phyloP scores from a whole-genome alignment of 1,139 yeast genomes.

The Candida frijolesensis region DNA sequence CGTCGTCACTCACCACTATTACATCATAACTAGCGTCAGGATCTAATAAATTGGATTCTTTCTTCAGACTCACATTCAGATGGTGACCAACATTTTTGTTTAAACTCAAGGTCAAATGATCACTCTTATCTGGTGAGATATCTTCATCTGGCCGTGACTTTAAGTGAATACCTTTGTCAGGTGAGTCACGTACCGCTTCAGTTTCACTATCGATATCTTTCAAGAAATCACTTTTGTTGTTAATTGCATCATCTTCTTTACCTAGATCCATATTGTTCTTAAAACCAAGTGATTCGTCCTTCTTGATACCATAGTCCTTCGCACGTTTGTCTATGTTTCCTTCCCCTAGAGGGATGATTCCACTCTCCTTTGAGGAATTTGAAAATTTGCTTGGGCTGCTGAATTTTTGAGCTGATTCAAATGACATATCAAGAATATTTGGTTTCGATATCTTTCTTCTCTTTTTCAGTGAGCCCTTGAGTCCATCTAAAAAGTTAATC shows the following conservation, averaged over 20 bases:
- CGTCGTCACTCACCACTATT: neutral
- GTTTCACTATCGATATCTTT: neutral
- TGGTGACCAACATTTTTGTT: no score
- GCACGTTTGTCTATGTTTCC: neutral
- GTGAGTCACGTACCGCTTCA: neutral
- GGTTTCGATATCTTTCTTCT: slow-evolving; percentile 11
- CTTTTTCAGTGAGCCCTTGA: slow-evolving; percentile 1
- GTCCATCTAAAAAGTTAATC: slow-evolving; percentile 7
- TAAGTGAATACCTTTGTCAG: neutral
- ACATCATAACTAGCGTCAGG: neutral
- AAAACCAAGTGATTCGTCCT: no score
- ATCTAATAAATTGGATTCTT: neutral
- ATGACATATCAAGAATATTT: slow-evolving; percentile 18
- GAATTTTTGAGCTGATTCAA: slow-evolving; percentile 9
- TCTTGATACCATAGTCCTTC: neutral
- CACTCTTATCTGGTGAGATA: neutral
- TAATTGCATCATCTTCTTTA: neutral
- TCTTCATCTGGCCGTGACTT: neutral
- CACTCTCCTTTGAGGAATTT: neutral
- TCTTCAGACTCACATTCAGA: neutral
- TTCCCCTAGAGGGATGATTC: neutral
- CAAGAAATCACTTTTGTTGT: neutral
- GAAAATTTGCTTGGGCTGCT: neutral
- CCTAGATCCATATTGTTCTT: no score
- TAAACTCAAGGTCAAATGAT: neutral